Percentiles rank a stretch among this genome's conserved stretches.
These are phyloP conservation scores for Colletotrichum sp. DNA, from an alignment of 2,329 filamentous ascomycete species.

Conservation along the genomic window DNA sequence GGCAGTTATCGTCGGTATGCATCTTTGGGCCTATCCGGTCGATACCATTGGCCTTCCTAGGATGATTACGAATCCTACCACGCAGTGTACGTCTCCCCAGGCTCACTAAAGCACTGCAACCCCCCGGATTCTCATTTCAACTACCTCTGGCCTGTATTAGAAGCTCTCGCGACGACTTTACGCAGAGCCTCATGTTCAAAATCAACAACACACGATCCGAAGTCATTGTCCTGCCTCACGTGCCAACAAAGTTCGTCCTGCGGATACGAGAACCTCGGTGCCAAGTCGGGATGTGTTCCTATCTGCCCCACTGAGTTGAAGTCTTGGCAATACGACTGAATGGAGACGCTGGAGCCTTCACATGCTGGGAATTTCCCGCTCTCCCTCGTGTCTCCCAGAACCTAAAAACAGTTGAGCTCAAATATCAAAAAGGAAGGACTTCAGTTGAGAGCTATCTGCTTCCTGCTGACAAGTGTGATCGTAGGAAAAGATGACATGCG, in stretches of 20 bases:
- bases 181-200: neutral
- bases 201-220: neutral
- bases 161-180: neutral
- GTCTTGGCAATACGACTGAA: neutral
- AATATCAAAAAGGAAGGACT: neutral
- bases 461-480: neutral
- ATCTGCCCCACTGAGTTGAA: neutral
- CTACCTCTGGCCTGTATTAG: neutral
- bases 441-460: rapidly evolving
- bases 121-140: neutral
- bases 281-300: neutral
- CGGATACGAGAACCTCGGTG: neutral
- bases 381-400: neutral
- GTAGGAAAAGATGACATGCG: neutral
- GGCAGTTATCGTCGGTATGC: neutral
- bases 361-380: neutral
- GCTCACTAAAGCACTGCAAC: neutral
- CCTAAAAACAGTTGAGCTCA: neutral
- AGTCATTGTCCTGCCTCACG: neutral
- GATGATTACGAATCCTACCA: neutral
- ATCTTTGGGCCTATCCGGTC: neutral
- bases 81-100: neutral
- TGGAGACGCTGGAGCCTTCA: neutral
- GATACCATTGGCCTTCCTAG: neutral
- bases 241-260: neutral